These are phyloP conservation scores for Triadica sebifera DNA, from an alignment of 345 rosid species.

Conservation along the genomic window DNA sequence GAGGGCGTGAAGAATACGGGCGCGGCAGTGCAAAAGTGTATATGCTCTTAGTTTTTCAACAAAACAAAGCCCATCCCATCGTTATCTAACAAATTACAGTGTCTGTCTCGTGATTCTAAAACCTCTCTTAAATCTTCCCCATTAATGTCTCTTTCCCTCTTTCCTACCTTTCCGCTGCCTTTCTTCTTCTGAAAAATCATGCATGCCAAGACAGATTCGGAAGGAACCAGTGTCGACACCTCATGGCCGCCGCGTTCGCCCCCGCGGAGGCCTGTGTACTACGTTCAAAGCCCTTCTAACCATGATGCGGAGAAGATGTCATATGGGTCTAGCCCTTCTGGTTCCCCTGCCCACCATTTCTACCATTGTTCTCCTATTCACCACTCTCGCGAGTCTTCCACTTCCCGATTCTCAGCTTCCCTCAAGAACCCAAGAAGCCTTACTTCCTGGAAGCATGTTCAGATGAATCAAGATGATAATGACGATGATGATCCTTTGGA, in stretches of 20 bases:
- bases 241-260: slow-evolving; percentile 60
- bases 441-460: slow-evolving; percentile 56
- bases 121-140: too few species aligned
- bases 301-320: slow-evolving; percentile 96
- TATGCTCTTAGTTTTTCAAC: not conserved
- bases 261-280: slow-evolving; percentile 62
- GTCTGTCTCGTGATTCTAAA: too few species aligned
- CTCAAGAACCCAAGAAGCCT: slow-evolving; percentile 52
- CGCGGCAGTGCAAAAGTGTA: too few species aligned
- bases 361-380: slow-evolving; percentile 91
- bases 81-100: too few species aligned
- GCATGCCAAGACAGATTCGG: slow-evolving; percentile 95
- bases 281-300: slow-evolving; percentile 97
- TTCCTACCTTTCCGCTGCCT: too few species aligned
- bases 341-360: slow-evolving; percentile 72
- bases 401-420: slow-evolving; percentile 80
- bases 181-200: slow-evolving; percentile 26
- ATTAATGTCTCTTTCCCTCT: too few species aligned
- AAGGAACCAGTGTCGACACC: slow-evolving; percentile 72
- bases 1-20: too few species aligned
- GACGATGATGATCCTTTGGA: slow-evolving; percentile 42
- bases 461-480: slow-evolving; percentile 27
- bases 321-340: slow-evolving; percentile 75
- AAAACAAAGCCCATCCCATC: too few species aligned
- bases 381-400: slow-evolving; percentile 95